Evolutionary conservation across 164 flowering plant species (phyloP).

Genomic region (Nymphaea colorata): DNA sequence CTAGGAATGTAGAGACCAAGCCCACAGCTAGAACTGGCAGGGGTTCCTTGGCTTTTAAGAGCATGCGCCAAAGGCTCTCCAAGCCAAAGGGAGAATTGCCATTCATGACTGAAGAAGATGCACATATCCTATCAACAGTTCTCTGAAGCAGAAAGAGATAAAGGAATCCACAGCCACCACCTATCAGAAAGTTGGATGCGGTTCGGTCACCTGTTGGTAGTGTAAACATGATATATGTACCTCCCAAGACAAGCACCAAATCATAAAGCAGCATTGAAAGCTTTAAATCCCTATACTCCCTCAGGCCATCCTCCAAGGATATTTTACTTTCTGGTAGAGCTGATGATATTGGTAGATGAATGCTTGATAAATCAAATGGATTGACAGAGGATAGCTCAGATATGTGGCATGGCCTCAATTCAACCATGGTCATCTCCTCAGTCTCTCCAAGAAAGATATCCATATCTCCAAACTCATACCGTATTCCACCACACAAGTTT

Average conservation of each 20-base stretch:
- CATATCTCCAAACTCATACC: slow-evolving; percentile 40
- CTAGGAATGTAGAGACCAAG: slow-evolving; percentile 20
- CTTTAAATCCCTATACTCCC: slow-evolving; percentile 67
- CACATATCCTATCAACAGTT: slow-evolving; percentile 62
- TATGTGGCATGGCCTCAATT: slow-evolving; percentile 52
- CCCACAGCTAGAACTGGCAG: slow-evolving; percentile 37
- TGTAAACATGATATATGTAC: slow-evolving; percentile 25
- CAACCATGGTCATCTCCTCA: slow-evolving; percentile 44
- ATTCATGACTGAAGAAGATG: slow-evolving; percentile 18
- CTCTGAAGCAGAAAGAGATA: slow-evolving; percentile 69
- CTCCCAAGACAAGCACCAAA: slow-evolving; percentile 37
- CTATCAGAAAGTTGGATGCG: slow-evolving; percentile 45
- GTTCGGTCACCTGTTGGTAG: slow-evolving; percentile 17
- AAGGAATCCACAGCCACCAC: slow-evolving; percentile 62
- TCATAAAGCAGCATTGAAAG: slow-evolving; percentile 66
- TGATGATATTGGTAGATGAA: slow-evolving; percentile 10
- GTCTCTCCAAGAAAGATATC: slow-evolving; percentile 68
- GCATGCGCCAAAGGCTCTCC: slow-evolving; percentile 8
- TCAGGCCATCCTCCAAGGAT: slow-evolving; percentile 69
- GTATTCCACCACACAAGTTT: slow-evolving; percentile 12
- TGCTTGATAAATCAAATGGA: slow-evolving; percentile 9
- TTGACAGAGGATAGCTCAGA: slow-evolving; percentile 29
- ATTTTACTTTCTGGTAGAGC: slow-evolving; percentile 4
- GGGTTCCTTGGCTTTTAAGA: slow-evolving; percentile 35
- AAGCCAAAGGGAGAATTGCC: neutral